phyloP scores from a whole-genome alignment of 441 rosid species.

The Corymbia calophylla region DNA sequence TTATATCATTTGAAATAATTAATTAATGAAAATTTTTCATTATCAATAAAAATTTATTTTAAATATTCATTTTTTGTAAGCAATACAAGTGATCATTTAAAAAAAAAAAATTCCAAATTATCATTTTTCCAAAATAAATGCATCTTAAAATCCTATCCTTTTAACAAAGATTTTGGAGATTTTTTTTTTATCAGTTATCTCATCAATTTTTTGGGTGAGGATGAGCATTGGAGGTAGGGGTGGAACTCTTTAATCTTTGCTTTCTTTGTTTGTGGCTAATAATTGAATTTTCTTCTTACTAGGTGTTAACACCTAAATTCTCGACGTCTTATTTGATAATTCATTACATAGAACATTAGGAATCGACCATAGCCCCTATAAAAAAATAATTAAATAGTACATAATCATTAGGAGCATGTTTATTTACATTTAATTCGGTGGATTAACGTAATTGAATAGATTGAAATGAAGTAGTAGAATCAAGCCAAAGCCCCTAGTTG shows the following conservation, averaged over 20 bases:
- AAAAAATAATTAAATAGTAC: too few species aligned
- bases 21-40: background rate
- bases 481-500: too few species aligned
- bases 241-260: background rate
- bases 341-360: background rate
- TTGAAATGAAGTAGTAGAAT: background rate
- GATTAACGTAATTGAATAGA: background rate
- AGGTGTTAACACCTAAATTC: accelerated
- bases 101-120: background rate
- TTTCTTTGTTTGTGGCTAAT: background rate
- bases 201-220: background rate
- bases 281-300: background rate
- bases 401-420: too few species aligned
- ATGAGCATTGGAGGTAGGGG: background rate
- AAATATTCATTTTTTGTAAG: too few species aligned
- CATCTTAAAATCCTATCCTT: too few species aligned
- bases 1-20: too few species aligned
- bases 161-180: too few species aligned
- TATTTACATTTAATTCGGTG: accelerated
- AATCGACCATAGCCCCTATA: accelerated
- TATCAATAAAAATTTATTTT: too few species aligned
- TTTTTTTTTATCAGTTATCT: background rate
- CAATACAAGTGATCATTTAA: too few species aligned
- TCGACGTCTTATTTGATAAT: background rate
- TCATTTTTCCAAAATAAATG: too few species aligned